These are phyloP conservation scores for Starmerella bombi DNA, from an alignment of 805 yeast genomes.

Conservation along the genomic window DNA sequence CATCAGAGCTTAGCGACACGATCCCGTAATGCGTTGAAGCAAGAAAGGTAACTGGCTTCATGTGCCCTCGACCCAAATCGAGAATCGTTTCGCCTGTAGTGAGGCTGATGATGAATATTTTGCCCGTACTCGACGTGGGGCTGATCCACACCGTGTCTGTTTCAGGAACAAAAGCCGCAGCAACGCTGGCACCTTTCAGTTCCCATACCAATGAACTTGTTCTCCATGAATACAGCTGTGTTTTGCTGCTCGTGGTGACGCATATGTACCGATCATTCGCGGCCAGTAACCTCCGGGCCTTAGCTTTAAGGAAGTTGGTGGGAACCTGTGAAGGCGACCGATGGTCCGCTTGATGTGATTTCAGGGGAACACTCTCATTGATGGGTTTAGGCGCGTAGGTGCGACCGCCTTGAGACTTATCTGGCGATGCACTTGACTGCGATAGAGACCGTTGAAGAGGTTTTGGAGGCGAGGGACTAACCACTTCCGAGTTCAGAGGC, in stretches of 20 bases:
- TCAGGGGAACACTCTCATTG: slow-evolving; percentile 1
- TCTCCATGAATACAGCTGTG: slow-evolving; percentile 11
- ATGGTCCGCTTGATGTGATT: slow-evolving; percentile 12
- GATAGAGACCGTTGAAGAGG: background rate
- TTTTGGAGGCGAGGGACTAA: too few relatives aligned
- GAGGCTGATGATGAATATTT: background rate
- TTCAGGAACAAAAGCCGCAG: slow-evolving; percentile 8
- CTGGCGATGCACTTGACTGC: background rate
- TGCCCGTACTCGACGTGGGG: background rate
- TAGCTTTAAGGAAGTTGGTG: slow-evolving; percentile 1
- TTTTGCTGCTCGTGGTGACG: slow-evolving; percentile 4
- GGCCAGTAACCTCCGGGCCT: slow-evolving; percentile 5
- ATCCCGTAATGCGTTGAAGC: slow-evolving; percentile 3
- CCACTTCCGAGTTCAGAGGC: too few relatives aligned
- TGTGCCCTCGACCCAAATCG: slow-evolving; percentile 8
- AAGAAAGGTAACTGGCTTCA: slow-evolving; percentile 10
- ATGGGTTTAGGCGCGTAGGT: slow-evolving; percentile 9
- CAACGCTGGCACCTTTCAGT: background rate
- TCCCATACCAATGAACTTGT: slow-evolving; percentile 13
- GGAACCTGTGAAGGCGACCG: slow-evolving; percentile 12
- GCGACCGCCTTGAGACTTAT: background rate
- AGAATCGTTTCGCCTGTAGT: background rate
- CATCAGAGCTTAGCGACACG: slow-evolving; percentile 26
- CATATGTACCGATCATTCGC: slow-evolving; percentile 12
- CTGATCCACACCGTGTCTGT: slow-evolving; percentile 14